A percentile compares a stretch with the other conserved stretches of the same genome.
Conservation (phyloP, 73 alveolate genomes). For the Paramecium pentaurelia region DNA sequence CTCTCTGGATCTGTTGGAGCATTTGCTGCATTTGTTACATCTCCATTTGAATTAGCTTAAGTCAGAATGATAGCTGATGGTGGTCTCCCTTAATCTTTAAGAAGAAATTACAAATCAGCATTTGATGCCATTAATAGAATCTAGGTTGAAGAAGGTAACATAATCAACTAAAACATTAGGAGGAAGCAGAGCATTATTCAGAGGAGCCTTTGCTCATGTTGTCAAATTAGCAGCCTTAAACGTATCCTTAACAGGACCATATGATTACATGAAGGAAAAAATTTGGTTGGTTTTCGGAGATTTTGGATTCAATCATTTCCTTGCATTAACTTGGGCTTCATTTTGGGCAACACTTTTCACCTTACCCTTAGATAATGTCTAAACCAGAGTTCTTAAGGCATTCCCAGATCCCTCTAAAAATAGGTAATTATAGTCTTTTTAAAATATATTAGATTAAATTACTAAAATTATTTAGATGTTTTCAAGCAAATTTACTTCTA, state of each 20-base stretch:
- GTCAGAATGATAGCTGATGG: slow-evolving; percentile 63
- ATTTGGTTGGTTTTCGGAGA: slow-evolving; percentile 59
- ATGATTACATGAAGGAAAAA: slow-evolving; percentile 58
- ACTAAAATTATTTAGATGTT: slow-evolving; percentile 32
- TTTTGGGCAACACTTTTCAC: slow-evolving; percentile 55
- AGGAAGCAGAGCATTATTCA: slow-evolving; percentile 53
- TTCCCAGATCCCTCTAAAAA: slow-evolving; percentile 56
- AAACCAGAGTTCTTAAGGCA: slow-evolving; percentile 37
- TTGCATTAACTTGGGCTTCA: slow-evolving; percentile 54
- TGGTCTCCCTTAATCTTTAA: slow-evolving; percentile 34
- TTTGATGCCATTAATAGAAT: slow-evolving; percentile 55
- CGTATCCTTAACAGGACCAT: slow-evolving; percentile 58
- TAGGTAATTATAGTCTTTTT: not conserved
- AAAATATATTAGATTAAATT: not conserved
- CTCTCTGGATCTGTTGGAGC: slow-evolving; percentile 59
- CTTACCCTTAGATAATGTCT: slow-evolving; percentile 54
- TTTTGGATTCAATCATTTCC: slow-evolving; percentile 48
- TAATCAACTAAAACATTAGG: not conserved
- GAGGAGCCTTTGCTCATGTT: slow-evolving; percentile 55
- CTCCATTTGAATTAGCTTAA: slow-evolving; percentile 57
- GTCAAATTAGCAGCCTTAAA: slow-evolving; percentile 45
- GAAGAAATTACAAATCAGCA: slow-evolving; percentile 48
- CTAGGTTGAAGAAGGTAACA: slow-evolving; percentile 20
- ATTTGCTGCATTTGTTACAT: slow-evolving; percentile 55
- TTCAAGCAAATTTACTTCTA: not conserved